Evolutionary conservation across 331 rosid species (phyloP), one percentile per base, ranked within the genome.

Genomic region (Arachis monticola): DNA sequence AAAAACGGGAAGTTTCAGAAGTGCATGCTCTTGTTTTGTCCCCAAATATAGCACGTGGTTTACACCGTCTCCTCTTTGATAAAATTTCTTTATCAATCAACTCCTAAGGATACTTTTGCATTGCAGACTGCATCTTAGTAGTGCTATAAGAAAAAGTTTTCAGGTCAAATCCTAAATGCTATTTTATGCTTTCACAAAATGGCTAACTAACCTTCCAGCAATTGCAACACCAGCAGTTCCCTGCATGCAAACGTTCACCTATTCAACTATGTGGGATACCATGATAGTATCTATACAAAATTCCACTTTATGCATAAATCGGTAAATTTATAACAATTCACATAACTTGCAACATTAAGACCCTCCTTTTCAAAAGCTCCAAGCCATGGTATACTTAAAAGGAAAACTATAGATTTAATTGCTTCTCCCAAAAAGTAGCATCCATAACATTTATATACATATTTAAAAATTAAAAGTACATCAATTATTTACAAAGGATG

Each of bases 161-260:
- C 31, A 35, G 8, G 10, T 14, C 17, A 53, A 53, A 22, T 48
- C 11, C 53, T 53, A n/a, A 27, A 5, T 13, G 27, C 2, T 53
- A 4, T 5, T 5, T 44, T 44, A 38, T 47, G 69, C 55, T 75
- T 9, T 63, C 41, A 48, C n/a, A 69, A 46, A 11, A 77, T 77
- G 44, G 67, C 65, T 31, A 59, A 83, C 88, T 72, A 77, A 92
- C 99, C 99, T 95, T 88, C 99, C 99, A 85, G 99, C 99, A 83
- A 92, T 81, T 59, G 99, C 99, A 69, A 95, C 99, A 77, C 99
- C 98, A 27, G 99, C 99, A 42, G 99, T 95, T 79, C 99, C 99
- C 99, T 95, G 81, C 47, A 12, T 42, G 74, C 69, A 62, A 27
- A 74, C 64, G 60, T 83, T 73, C 64, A 41, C 32, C 62, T 12